phyloP scores from a whole-genome alignment of 2,329 filamentous ascomycete genomes.

The Colletotrichum lentis region DNA sequence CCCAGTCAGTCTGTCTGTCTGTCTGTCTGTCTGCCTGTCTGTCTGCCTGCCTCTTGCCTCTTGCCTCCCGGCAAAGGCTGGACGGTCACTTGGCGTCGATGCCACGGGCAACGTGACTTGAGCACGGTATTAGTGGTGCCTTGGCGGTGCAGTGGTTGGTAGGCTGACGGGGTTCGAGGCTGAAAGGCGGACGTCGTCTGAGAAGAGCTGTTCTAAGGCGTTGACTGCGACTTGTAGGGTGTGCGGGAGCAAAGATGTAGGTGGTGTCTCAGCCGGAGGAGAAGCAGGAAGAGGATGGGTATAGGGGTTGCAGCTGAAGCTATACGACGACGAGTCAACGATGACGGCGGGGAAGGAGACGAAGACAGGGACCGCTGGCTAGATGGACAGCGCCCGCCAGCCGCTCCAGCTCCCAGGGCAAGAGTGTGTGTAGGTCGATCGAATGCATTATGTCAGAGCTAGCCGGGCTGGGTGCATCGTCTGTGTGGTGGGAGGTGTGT shows the following conservation, averaged over 20 bases:
- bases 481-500: conserved; percentile 18
- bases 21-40: background rate
- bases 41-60: conserved; percentile 8
- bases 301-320: background rate
- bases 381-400: conserved; percentile 14
- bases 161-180: conserved; percentile 31
- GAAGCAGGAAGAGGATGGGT: background rate
- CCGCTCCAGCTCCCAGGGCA: conserved; percentile 41
- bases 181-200: conserved; percentile 10
- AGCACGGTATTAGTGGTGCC: conserved; percentile 17
- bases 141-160: conserved; percentile 35
- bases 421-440: conserved; percentile 8
- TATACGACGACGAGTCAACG: background rate
- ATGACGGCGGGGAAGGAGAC: background rate
- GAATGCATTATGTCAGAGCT: conserved; percentile 34
- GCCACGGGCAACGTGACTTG: conserved; percentile 20
- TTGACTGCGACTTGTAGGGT: background rate
- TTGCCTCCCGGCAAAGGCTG: conserved; percentile 8
- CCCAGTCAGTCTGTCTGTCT: too few species aligned
- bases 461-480: conserved; percentile 18
- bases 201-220: conserved; percentile 7
- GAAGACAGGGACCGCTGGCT: conserved; percentile 39
- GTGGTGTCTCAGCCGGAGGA: conserved; percentile 20
- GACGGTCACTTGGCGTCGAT: conserved; percentile 26
- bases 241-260: conserved; percentile 6